Conservation (phyloP, 2,329 filamentous ascomycete species). For the Aspergillus sp. region DNA sequence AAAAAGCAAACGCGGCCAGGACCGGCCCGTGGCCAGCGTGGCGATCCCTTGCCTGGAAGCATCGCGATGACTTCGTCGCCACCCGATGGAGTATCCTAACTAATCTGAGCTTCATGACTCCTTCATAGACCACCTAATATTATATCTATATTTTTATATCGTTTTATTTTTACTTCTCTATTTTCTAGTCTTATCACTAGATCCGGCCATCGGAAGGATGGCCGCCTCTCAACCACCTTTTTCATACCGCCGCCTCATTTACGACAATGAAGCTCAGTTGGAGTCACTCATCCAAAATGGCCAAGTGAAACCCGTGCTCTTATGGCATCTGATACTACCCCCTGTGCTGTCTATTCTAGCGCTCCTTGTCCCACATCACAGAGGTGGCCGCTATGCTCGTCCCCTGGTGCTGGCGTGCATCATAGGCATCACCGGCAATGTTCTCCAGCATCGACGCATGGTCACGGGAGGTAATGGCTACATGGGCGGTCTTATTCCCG, state of each 20-base stretch:
- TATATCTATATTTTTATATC: too few species aligned
- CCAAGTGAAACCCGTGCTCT: constrained; percentile 34
- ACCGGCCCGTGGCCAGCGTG: neutral
- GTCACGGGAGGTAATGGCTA: constrained; percentile 55
- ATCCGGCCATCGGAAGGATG: constrained; percentile 22
- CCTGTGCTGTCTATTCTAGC: constrained; percentile 47
- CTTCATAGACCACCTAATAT: neutral
- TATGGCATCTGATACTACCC: constrained; percentile 38
- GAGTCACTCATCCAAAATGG: constrained; percentile 31
- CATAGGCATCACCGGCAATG: constrained; percentile 46
- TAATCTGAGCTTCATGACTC: neutral
- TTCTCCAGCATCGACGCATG: constrained; percentile 49
- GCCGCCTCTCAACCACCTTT: constrained; percentile 20
- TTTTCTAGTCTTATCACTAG: neutral
- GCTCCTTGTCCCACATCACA: constrained; percentile 53
- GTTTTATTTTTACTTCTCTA: too few species aligned
- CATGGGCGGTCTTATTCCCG: constrained; percentile 55
- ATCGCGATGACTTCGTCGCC: neutral
- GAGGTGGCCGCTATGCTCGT: constrained; percentile 40
- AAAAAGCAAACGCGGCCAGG: neutral
- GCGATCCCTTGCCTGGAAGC: neutral
- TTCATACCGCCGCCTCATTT: constrained; percentile 32
- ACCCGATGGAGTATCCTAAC: neutral
- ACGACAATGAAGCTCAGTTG: constrained; percentile 25
- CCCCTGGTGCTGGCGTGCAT: constrained; percentile 50